Evolutionary conservation across 2,329 filamentous ascomycete genomes (phyloP).

Genomic region (Arthrobotrys conoides): DNA sequence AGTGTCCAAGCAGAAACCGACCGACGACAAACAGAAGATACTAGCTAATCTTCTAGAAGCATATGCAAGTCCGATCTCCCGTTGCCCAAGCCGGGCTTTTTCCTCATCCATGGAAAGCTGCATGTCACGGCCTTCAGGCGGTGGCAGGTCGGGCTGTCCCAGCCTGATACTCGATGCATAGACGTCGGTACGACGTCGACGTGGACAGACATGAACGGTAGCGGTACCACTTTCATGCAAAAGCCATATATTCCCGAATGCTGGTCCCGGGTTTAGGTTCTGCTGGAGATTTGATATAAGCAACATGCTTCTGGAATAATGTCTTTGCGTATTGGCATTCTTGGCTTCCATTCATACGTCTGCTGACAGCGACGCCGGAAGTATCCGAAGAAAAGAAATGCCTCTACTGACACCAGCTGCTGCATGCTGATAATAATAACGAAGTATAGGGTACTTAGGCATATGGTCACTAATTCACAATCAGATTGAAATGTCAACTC

Average conservation of each 20-base stretch:
- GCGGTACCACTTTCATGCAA: neutral
- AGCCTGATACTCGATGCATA: constrained; percentile 17
- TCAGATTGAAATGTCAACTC: no score
- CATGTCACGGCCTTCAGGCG: constrained; percentile 1
- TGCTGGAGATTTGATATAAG: neutral
- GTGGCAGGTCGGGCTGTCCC: constrained; percentile 6
- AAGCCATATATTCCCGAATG: neutral
- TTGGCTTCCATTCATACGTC: constrained; percentile 5
- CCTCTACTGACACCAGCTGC: neutral
- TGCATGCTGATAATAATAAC: no score
- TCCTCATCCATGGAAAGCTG: constrained; percentile 6
- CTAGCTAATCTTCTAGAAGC: constrained; percentile 37
- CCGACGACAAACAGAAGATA: constrained; percentile 28
- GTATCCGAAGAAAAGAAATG: constrained; percentile 9
- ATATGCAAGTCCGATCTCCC: constrained; percentile 41
- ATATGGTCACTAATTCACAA: no score
- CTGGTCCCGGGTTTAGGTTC: neutral
- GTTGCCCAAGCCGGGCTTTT: constrained; percentile 20
- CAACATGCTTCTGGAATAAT: constrained; percentile 8
- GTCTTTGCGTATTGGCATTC: constrained; percentile 18
- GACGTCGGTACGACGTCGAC: constrained; percentile 12
- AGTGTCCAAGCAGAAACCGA: neutral
- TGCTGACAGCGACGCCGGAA: constrained; percentile 11
- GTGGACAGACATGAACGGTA: neutral
- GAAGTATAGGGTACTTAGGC: no score